phyloP scores from a whole-genome alignment of 2,329 filamentous ascomycete species.

The Orbilia oligospora region DNA sequence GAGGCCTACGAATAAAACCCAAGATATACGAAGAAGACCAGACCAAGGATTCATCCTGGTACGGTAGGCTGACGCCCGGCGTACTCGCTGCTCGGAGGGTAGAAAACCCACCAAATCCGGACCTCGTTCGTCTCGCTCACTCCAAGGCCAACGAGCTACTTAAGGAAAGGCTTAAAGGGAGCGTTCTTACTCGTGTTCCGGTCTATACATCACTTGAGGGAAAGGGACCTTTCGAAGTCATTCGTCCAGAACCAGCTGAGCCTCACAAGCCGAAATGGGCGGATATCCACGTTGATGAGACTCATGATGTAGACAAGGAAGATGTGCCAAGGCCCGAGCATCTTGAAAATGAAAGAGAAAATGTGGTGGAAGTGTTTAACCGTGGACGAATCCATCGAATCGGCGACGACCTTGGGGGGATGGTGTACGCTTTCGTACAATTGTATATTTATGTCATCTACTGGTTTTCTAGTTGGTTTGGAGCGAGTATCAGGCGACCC shows the following conservation, averaged over 20 bases:
- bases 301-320: background rate
- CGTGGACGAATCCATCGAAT: background rate
- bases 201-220: constrained; percentile 21
- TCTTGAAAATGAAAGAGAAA: background rate
- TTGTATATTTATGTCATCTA: background rate
- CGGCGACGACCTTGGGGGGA: background rate
- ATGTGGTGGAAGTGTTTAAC: background rate
- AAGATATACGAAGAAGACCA: background rate
- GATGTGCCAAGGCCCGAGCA: background rate
- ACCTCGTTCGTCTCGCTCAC: background rate
- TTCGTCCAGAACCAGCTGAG: background rate
- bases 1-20: background rate
- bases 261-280: background rate
- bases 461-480: constrained; percentile 10
- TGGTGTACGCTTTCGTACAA: background rate
- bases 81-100: background rate
- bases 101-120: background rate
- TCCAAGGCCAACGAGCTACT: constrained; percentile 16
- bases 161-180: constrained; percentile 14
- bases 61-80: background rate
- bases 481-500: background rate
- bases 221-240: constrained; percentile 16
- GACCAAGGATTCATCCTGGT: background rate
- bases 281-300: background rate
- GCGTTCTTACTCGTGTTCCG: background rate